These are phyloP conservation scores for Russula sp. DNA, from an alignment of 768 basidiomycete genomes.

Conservation along the genomic window DNA sequence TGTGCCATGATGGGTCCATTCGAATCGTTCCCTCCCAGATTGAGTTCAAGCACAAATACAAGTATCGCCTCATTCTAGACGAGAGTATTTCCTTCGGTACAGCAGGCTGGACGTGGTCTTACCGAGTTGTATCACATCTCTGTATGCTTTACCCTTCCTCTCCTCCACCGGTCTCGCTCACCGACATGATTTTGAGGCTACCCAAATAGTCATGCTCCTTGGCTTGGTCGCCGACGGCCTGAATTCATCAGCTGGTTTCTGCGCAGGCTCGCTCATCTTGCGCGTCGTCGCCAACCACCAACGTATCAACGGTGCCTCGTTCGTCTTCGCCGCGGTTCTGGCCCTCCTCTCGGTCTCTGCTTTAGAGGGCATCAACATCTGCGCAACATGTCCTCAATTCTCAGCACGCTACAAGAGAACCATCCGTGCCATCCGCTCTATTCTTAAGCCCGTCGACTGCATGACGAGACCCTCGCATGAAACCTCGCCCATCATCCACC, in stretches of 20 bases:
- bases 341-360: slow-evolving; percentile 81
- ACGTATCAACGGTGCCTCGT: slow-evolving; percentile 93
- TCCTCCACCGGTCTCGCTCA: neutral
- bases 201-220: slow-evolving; percentile 88
- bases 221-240: slow-evolving; percentile 85
- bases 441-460: slow-evolving; percentile 76
- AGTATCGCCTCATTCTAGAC: slow-evolving; percentile 85
- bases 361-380: slow-evolving; percentile 81
- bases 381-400: slow-evolving; percentile 63
- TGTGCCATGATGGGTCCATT: too few relatives aligned
- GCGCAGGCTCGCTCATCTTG: slow-evolving; percentile 88
- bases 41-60: too few relatives aligned
- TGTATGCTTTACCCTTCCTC: slow-evolving; percentile 37
- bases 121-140: slow-evolving; percentile 94
- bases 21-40: too few relatives aligned
- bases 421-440: slow-evolving; percentile 61
- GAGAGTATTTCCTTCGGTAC: slow-evolving; percentile 92
- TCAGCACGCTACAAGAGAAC: slow-evolving; percentile 77
- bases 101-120: slow-evolving; percentile 90
- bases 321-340: slow-evolving; percentile 93
- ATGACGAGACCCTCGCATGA: slow-evolving; percentile 83
- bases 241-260: slow-evolving; percentile 86
- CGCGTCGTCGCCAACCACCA: slow-evolving; percentile 80
- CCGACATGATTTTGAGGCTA: neutral
- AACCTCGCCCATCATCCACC: slow-evolving; percentile 81